Conservation (phyloP, 2,329 filamentous ascomycete genomes). For the Scedosporium minutisporum region DNA sequence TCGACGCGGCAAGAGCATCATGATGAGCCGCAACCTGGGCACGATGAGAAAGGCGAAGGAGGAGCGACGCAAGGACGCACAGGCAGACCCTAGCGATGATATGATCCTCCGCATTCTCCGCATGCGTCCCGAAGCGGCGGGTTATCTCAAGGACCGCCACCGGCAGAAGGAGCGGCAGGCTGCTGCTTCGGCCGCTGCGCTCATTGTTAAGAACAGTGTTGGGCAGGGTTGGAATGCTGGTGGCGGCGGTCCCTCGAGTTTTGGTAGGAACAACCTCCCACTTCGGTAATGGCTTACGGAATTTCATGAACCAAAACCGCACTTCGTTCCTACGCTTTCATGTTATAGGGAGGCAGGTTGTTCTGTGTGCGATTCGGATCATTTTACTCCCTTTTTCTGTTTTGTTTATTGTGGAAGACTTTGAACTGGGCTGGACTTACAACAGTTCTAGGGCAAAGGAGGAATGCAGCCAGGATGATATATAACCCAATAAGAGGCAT, state of each 20-base stretch:
- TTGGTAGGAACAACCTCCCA: slow-evolving; percentile 36
- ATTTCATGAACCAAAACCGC: no score
- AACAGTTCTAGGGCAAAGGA: not conserved
- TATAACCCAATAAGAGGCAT: not conserved
- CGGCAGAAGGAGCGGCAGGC: slow-evolving; percentile 90
- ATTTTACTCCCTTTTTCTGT: not conserved
- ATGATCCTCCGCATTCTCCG: slow-evolving; percentile 93
- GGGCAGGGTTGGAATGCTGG: slow-evolving; percentile 42
- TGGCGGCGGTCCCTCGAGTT: slow-evolving; percentile 27
- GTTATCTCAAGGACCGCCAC: slow-evolving; percentile 82
- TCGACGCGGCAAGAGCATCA: slow-evolving; percentile 66
- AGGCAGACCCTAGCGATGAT: slow-evolving; percentile 93
- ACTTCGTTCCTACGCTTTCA: no score
- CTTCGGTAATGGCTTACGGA: slow-evolving; percentile 25
- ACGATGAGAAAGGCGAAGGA: slow-evolving; percentile 96
- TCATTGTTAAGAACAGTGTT: slow-evolving; percentile 90
- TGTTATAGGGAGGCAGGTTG: not conserved
- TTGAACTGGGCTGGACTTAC: not conserved
- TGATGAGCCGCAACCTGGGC: slow-evolving; percentile 87
- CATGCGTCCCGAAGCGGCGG: slow-evolving; percentile 84
- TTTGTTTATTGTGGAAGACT: not conserved
- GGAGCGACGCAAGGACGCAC: slow-evolving; percentile 88
- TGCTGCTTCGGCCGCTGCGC: slow-evolving; percentile 79
- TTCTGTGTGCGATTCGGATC: not conserved
- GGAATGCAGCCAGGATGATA: not conserved